phyloP scores from a whole-genome alignment of 148 eudicot genomes.

The Amaranthus palmeri region DNA sequence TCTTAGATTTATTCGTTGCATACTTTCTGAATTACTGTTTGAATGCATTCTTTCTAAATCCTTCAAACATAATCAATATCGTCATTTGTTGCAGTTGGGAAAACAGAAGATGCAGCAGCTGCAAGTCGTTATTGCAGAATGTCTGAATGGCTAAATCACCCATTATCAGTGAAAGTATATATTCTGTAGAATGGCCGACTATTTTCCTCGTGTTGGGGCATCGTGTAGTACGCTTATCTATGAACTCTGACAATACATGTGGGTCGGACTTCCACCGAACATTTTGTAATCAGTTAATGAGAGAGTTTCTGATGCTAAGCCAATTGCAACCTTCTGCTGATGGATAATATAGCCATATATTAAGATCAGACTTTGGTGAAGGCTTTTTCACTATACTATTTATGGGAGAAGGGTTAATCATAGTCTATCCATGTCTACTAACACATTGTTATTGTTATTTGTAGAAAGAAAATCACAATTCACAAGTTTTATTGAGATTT shows the following conservation, averaged over 20 bases:
- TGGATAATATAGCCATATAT: too few species aligned
- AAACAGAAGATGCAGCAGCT: slow-evolving; percentile 57
- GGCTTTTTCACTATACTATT: too few species aligned
- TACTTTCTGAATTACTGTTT: neutral
- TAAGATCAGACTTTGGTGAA: too few species aligned
- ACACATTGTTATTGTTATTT: too few species aligned
- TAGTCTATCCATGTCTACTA: too few species aligned
- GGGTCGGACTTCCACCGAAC: neutral
- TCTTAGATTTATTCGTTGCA: neutral
- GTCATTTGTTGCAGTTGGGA: slow-evolving; percentile 46
- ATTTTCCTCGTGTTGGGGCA: neutral
- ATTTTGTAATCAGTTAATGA: too few species aligned
- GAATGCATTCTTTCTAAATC: neutral
- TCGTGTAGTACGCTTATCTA: neutral
- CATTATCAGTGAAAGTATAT: slow-evolving; percentile 19
- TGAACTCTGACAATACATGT: neutral
- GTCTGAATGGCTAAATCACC: slow-evolving; percentile 48
- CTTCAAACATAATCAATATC: slow-evolving; percentile 6
- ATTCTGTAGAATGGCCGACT: neutral
- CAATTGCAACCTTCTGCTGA: too few species aligned
- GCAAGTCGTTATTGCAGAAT: slow-evolving; percentile 48
- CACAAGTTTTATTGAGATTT: too few species aligned
- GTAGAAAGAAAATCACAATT: too few species aligned
- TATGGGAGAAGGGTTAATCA: too few species aligned
- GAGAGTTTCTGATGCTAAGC: too few species aligned